Evolutionary conservation across 352 stramenopile genomes (phyloP), one percentile per base, ranked within the genome.

Genomic region (Globisporangium radiosum): DNA sequence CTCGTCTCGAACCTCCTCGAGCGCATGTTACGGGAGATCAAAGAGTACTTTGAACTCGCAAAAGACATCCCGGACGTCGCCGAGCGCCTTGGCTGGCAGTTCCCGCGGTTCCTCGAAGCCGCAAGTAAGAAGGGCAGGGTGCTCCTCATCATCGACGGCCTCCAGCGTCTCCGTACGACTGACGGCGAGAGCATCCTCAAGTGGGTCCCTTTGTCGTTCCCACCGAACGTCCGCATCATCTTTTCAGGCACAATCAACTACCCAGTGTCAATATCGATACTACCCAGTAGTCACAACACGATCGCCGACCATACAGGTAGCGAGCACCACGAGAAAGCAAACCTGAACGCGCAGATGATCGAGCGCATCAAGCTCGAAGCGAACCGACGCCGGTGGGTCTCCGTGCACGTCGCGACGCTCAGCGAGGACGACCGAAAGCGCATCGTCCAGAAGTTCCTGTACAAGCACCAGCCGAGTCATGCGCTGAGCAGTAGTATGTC

Each of bases 1-100:
- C 85, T 82, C 47, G 85, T 97, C 10, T 88, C 87, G 1, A 90
- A 92, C 53, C 62, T 97, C 9, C 71, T 97, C 5, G 78, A 95
- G 51, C 78, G 92, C 49, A 86, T 98, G 17, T 54, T 97, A 43
- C 82, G 77, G 5, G 87, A 93, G 59, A 81, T 98, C 33, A 96
- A 96, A 47, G 75, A 94, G 51, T 91, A 93, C 67, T 98, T 98
- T 63, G 89, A 97, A 57, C 73, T 97, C 1, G 85, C 73, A 52
- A 91, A 92, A 59, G 74, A 84, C 10, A 83, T 96, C 11, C 84
- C 90, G 36, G 78, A 91, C 25, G 72, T 90, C 17, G 81, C 95
- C 62, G 88, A 96, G 61, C 82, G 87, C 38, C 68, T 97, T 15
- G 90, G 85, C 52, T 98, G 90, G 90, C 80, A 97, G 44, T 85